Percentiles rank a stretch among this genome's conserved stretches.
Conservation (phyloP, 202 grass and related monocot species). For the Zizania palustris region DNA sequence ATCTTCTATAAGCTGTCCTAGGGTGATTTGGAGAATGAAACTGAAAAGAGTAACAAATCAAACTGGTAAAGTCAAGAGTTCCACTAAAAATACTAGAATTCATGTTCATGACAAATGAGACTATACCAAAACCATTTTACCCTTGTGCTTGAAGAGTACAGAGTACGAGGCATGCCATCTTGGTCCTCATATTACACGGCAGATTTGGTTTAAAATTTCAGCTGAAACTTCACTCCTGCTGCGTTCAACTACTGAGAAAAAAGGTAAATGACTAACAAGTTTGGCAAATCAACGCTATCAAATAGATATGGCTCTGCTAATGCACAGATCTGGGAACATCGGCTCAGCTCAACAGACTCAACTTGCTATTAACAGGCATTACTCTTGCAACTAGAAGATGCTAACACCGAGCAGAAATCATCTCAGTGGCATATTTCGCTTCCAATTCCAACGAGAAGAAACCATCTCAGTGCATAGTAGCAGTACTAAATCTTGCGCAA, state of each 20-base stretch:
- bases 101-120: background rate
- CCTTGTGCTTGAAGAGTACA: background rate
- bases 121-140: background rate
- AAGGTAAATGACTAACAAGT: background rate
- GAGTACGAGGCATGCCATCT: background rate
- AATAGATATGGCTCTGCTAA: background rate
- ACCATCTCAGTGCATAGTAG: background rate
- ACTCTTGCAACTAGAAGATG: constrained; percentile 8
- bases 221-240: background rate
- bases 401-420: background rate
- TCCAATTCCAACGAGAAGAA: constrained; percentile 32
- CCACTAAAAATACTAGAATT: background rate
- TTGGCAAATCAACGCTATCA: background rate
- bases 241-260: background rate
- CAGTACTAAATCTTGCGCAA: constrained; percentile 20
- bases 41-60: background rate
- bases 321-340: constrained; percentile 31
- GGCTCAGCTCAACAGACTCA: background rate
- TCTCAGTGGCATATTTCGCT: background rate
- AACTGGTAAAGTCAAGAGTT: background rate
- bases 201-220: background rate
- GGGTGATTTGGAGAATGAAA: constrained; percentile 21
- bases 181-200: background rate
- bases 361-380: background rate
- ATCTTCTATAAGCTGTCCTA: constrained; percentile 1